A percentile compares a stretch with the other conserved stretches of the same genome.
phyloP scores from a whole-genome alignment of 441 rosid species.

The Euphorbia neoarborescens region DNA sequence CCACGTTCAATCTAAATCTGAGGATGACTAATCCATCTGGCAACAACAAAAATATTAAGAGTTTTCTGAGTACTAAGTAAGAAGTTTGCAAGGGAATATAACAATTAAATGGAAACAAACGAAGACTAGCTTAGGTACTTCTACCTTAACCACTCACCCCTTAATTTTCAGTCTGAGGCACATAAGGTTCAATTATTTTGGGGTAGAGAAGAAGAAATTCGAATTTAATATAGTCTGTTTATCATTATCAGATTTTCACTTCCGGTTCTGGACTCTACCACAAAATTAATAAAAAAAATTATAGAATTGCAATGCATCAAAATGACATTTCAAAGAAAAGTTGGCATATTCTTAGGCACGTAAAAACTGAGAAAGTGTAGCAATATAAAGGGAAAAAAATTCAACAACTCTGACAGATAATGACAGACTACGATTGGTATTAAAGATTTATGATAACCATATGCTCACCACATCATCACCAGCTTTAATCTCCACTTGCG shows the following conservation, averaged over 20 bases:
- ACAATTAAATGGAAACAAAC: not conserved
- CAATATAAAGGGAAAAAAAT: not conserved
- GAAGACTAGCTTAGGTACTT: not conserved
- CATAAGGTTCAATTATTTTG: not conserved
- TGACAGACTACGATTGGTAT: not conserved
- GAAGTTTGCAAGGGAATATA: not conserved
- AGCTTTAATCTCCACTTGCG: conserved; percentile 88
- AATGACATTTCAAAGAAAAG: not conserved
- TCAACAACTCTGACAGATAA: not conserved
- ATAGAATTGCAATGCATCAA: not conserved
- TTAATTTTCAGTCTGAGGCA: not conserved
- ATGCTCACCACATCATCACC: conserved; percentile 84
- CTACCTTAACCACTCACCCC: not conserved
- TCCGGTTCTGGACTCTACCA: not conserved
- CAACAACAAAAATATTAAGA: conserved; percentile 4
- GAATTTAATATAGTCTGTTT: not conserved
- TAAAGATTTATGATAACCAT: not conserved
- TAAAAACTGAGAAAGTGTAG: not conserved
- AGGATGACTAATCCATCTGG: not conserved
- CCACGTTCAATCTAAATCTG: not conserved
- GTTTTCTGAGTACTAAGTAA: not conserved
- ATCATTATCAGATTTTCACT: not conserved
- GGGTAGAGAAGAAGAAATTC: not conserved
- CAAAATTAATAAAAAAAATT: not conserved
- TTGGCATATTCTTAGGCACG: not conserved